Evolutionary conservation across 257 asterid species (phyloP), one percentile per base, ranked within the genome.

Genomic region (Solanum corneliomulleri): DNA sequence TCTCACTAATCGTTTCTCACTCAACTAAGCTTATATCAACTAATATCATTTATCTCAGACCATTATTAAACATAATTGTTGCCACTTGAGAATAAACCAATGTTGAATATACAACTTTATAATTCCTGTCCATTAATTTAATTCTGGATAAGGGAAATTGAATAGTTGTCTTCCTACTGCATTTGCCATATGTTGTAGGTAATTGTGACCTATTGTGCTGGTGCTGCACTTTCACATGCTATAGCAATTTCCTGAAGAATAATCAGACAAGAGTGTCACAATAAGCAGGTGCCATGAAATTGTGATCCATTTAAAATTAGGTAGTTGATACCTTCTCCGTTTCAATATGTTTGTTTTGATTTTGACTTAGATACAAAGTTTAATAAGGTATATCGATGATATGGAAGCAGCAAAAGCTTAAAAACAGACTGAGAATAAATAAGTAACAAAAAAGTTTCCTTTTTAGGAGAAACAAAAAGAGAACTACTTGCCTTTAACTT

Each of bases 401-500:
- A 75, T 87, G 31, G 23, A 80, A 20, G 31, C 39, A 31, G 45
- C 20, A 69, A 21, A 25, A 41, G 31, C 33, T 20, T 29, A 10
- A 87, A 25, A 15, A 11, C 21, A 84, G 58, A 25, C 15, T 21
- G 33, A 39, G 3, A 42, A 5, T 9, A 35, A 20, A 56, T 56
- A 18, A 45, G 9, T 7, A 77, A 66, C 56, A 9, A 81, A 81
- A 11, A 4, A 8, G 47, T 31, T 71, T 1, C 37, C 29, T 42
- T 77, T 1, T 44, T 4, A 2, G 0, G 23, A 56, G 49, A 45
- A 68, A 80, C 31, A 9, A 12, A 31, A 76, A 20, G 45, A 25
- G 5, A 33, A 71, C 1, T 86, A 86, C 90, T 87, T 89, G 85
- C 99, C 98, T 92, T 94, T 82, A 95, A 93, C 81, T 89, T 89